Evolutionary conservation across 179 eudicot genomes (phyloP).

Genomic region (Heliamphora pulchella): DNA sequence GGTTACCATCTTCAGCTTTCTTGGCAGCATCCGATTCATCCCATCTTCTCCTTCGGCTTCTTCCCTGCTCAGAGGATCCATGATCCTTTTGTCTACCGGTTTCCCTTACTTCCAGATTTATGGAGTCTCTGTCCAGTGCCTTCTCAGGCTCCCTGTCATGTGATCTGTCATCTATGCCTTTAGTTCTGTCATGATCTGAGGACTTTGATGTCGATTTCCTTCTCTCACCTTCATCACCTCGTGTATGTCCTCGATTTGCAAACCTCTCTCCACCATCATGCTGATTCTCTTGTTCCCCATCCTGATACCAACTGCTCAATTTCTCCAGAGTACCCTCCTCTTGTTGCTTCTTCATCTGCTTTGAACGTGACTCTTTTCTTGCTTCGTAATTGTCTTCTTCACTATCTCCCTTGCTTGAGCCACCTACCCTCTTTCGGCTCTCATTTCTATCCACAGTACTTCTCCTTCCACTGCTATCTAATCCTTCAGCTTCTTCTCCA

Average conservation of each 20-base stretch:
- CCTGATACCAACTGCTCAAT: slow-evolving; percentile 78
- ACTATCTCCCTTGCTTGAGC: slow-evolving; percentile 44
- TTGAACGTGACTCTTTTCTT: slow-evolving; percentile 47
- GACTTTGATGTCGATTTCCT: slow-evolving; percentile 43
- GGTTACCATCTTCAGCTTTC: slow-evolving; percentile 33
- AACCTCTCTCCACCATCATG: slow-evolving; percentile 50
- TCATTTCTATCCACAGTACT: slow-evolving; percentile 51
- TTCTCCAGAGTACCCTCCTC: slow-evolving; percentile 69
- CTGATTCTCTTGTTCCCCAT: slow-evolving; percentile 58
- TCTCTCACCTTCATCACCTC: slow-evolving; percentile 53
- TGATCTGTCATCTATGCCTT: slow-evolving; percentile 42
- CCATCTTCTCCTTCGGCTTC: slow-evolving; percentile 46
- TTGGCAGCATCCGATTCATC: slow-evolving; percentile 39
- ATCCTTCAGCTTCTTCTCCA: slow-evolving; percentile 55
- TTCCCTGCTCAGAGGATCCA: slow-evolving; percentile 42
- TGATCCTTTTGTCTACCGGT: slow-evolving; percentile 42
- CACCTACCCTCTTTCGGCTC: slow-evolving; percentile 49
- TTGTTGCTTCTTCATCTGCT: slow-evolving; percentile 46
- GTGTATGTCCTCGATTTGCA: slow-evolving; percentile 35
- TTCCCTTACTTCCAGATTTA: slow-evolving; percentile 43
- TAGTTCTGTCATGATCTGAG: slow-evolving; percentile 46
- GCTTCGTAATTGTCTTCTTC: slow-evolving; percentile 58
- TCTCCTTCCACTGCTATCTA: slow-evolving; percentile 55
- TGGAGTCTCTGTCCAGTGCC: slow-evolving; percentile 40
- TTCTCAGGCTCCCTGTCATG: slow-evolving; percentile 45